Percentiles rank a stretch among this genome's conserved stretches.
These are phyloP conservation scores for Trichosporon ovoides DNA, from an alignment of 1,284 basidiomycete species.

Conservation along the genomic window DNA sequence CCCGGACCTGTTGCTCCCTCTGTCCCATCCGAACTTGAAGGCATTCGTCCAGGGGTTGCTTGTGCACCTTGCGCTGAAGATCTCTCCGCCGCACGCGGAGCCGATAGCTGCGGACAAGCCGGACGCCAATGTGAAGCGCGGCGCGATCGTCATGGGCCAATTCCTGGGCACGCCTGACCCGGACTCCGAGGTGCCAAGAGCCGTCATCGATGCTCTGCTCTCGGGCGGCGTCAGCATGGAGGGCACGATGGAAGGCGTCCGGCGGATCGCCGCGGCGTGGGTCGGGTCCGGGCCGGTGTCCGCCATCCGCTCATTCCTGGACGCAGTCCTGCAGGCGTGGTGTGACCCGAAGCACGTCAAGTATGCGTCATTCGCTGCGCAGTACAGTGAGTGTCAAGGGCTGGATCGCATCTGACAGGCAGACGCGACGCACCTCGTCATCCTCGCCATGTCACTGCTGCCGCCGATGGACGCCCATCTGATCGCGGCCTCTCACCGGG, in stretches of 20 bases:
- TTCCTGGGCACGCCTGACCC: constrained; percentile 30
- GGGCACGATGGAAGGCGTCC: constrained; percentile 13
- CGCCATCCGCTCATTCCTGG: constrained; percentile 29
- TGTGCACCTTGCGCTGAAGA: constrained; percentile 21
- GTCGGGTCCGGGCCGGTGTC: constrained; percentile 18
- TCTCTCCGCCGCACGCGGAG: constrained; percentile 5
- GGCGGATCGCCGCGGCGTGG: constrained; percentile 38
- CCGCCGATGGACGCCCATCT: constrained; percentile 52
- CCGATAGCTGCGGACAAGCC: constrained; percentile 17
- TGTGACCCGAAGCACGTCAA: constrained; percentile 47
- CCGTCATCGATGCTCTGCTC: constrained; percentile 21
- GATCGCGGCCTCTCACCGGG: constrained; percentile 51
- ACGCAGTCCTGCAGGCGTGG: constrained; percentile 42
- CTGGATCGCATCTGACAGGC: not conserved
- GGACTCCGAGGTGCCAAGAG: constrained; percentile 32
- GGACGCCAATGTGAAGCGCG: constrained; percentile 24
- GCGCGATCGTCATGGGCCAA: constrained; percentile 18
- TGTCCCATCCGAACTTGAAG: constrained; percentile 49
- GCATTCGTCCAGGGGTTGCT: constrained; percentile 27
- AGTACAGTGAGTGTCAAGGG: constrained; percentile 37
- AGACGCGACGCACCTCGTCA: constrained; percentile 67
- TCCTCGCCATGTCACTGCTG: constrained; percentile 61
- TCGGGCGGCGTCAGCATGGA: not conserved
- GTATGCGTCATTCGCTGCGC: constrained; percentile 40
- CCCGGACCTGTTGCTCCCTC: constrained; percentile 62